Evolutionary conservation across 306 rosid genomes (phyloP).

Genomic region (Quercus glauca): DNA sequence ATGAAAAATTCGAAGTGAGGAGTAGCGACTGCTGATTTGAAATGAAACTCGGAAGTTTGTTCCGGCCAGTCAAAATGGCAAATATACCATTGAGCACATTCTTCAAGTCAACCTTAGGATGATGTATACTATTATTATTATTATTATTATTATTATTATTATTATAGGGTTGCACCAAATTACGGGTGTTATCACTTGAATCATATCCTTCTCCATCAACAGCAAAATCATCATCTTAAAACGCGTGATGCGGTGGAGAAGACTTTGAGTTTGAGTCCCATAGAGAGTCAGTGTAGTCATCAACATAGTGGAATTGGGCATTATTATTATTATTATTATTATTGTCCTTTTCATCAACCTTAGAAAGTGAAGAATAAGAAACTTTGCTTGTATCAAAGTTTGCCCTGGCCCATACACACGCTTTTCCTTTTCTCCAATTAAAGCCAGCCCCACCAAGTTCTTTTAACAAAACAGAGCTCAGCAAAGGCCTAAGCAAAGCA

Average conservation of each 20-base stretch:
- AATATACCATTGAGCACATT: slow-evolving; percentile 72
- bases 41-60: slow-evolving; percentile 31
- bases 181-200: slow-evolving; percentile 48
- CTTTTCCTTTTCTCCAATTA: no score
- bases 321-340: neutral
- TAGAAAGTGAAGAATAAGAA: slow-evolving; percentile 67
- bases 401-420: slow-evolving; percentile 35
- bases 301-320: slow-evolving; percentile 29
- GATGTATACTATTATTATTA: slow-evolving; percentile 19
- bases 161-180: slow-evolving; percentile 1
- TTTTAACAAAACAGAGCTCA: no score
- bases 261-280: slow-evolving; percentile 45
- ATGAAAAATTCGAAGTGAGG: slow-evolving; percentile 59
- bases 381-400: slow-evolving; percentile 39
- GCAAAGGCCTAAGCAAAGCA: no score
- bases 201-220: slow-evolving; percentile 58
- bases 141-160: neutral
- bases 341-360: slow-evolving; percentile 40
- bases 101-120: slow-evolving; percentile 81
- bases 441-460: neutral
- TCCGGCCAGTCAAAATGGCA: slow-evolving; percentile 70
- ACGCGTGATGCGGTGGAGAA: slow-evolving; percentile 29
- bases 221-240: slow-evolving; percentile 40
- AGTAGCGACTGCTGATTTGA: slow-evolving; percentile 10
- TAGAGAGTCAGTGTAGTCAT: slow-evolving; percentile 31